These are phyloP conservation scores for Zychaea mexicana DNA, from an alignment of 371 early-diverging fungal genomes.

Conservation along the genomic window DNA sequence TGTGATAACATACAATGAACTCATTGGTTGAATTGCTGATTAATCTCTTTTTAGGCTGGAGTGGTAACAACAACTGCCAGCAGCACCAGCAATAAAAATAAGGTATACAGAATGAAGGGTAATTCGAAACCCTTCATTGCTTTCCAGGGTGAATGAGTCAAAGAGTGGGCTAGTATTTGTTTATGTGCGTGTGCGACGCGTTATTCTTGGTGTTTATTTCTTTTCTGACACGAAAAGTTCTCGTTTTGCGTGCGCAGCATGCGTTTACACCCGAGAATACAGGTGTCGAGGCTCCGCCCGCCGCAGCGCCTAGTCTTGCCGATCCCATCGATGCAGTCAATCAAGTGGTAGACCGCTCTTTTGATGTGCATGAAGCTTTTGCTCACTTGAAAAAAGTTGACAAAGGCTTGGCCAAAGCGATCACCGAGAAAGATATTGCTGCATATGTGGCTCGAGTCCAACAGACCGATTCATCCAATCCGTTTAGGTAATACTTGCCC, in stretches of 20 bases:
- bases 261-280: background rate
- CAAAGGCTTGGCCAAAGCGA: background rate
- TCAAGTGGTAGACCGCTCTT: background rate
- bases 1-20: too few relatives aligned
- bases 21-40: too few relatives aligned
- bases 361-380: conserved; percentile 5
- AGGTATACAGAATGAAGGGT: too few relatives aligned
- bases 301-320: background rate
- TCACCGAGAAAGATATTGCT: conserved; percentile 4
- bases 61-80: too few relatives aligned
- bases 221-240: background rate
- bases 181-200: too few relatives aligned
- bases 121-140: too few relatives aligned
- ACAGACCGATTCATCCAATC: conserved; percentile 9
- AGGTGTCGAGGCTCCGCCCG: background rate
- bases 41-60: too few relatives aligned
- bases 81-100: too few relatives aligned
- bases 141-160: too few relatives aligned
- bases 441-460: conserved; percentile 2
- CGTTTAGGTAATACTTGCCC: conserved; percentile 3
- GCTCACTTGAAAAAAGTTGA: conserved; percentile 6
- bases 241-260: background rate
- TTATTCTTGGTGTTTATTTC: background rate
- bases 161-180: too few relatives aligned
- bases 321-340: background rate